Base-by-base conservation (phyloP, 768 basidiomycete genomes). In the Lyophyllum decastes region DNA sequence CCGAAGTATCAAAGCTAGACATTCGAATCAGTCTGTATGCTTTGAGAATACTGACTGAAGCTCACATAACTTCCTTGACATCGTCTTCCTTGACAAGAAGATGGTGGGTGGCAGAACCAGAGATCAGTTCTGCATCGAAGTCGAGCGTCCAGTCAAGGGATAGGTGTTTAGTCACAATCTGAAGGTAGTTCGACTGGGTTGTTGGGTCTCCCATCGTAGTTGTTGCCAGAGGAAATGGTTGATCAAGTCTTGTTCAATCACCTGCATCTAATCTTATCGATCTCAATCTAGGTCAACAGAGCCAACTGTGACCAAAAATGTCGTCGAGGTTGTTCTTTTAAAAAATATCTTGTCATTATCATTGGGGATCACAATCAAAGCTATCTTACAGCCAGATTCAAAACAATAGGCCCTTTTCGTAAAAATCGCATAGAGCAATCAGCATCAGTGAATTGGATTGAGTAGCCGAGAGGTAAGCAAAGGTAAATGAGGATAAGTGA, bases 141-240 rank as follows among this genome's bases (percentile, higher is more conserved):
- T 97, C 87, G 61, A 97, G 73, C 0, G 64, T 73, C 94, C 94
- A 96, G 61, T 90, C 81, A 50, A 97, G 83, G 21, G 81, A 73
- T 16, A 94, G 73, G 67, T 92, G 85, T 35, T 82, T 78, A 0
- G 90, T 86, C 2, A 76, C 70, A 61, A 95, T 80, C 47, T 87
- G 74, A 4, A 74, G 70, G 71, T 91, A 93, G 75, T 97, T 97
- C 22, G 92, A 82, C 66, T 94, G 89, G 0, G 89, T 88, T 0
- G 91, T 85, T 19, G 86, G 87, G 66, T 92, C 89, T 30, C 60
- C 26, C 67, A 66, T 68, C 14, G 52, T 35, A 1, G 54, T 50
- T 25, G 25, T 54, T 11, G 17, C 17, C 8, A 43, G 21, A 8
- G 12, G 51, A 25, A 27, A n/a, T n/a, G n/a, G n/a, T n/a, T n/a